These are phyloP conservation scores for Penicillium digitatum DNA, from an alignment of 2,329 filamentous ascomycete genomes.

Conservation along the genomic window DNA sequence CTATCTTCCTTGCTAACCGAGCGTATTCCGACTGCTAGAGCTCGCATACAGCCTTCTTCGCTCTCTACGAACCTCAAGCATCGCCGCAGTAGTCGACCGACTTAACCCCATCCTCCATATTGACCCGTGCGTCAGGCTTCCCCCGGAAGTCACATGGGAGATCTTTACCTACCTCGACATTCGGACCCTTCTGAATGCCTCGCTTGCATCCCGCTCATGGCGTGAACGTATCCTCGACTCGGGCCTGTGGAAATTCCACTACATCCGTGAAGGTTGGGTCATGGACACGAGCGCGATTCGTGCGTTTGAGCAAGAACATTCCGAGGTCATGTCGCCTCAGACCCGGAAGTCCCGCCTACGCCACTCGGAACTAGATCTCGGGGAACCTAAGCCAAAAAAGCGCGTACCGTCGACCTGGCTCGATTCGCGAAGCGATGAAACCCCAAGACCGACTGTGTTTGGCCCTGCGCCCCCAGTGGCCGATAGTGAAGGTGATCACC, in stretches of 20 bases:
- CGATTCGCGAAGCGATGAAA: constrained; percentile 35
- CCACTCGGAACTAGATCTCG: constrained; percentile 46
- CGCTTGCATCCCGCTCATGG: constrained; percentile 77
- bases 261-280: constrained; percentile 81
- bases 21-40: constrained; percentile 51
- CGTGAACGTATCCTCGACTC: constrained; percentile 75
- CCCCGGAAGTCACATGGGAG: constrained; percentile 84
- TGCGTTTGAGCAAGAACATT: constrained; percentile 58
- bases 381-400: constrained; percentile 52
- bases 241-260: constrained; percentile 80
- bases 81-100: constrained; percentile 74
- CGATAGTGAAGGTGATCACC: constrained; percentile 41
- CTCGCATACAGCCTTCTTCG: constrained; percentile 74
- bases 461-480: constrained; percentile 12
- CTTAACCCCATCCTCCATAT: constrained; percentile 83
- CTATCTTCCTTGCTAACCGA: constrained; percentile 17
- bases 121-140: constrained; percentile 81
- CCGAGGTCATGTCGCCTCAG: constrained; percentile 35
- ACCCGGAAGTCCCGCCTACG: constrained; percentile 47
- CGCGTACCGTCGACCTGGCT: constrained; percentile 47
- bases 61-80: constrained; percentile 72
- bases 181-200: constrained; percentile 71
- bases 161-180: constrained; percentile 84
- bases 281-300: constrained; percentile 63
- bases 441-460: not conserved